phyloP scores from a whole-genome alignment of 768 basidiomycete genomes.

The Suillus spraguei region DNA sequence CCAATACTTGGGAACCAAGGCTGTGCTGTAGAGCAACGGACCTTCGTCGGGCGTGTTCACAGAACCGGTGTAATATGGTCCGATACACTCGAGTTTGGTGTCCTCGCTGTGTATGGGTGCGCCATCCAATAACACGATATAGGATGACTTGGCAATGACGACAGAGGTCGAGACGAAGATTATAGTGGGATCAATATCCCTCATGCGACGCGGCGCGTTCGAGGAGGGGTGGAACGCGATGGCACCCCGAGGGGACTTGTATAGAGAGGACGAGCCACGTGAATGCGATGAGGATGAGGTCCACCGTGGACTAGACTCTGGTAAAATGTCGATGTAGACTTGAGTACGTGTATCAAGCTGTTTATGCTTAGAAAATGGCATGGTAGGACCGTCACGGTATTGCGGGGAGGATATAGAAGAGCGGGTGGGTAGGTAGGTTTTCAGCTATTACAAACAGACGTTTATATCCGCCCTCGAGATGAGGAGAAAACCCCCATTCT shows the following conservation, averaged over 20 bases:
- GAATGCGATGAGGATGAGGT: constrained; percentile 3
- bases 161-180: constrained; percentile 55
- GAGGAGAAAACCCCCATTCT: constrained; percentile 15
- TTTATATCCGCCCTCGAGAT: constrained; percentile 17
- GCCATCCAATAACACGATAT: constrained; percentile 54
- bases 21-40: constrained; percentile 59
- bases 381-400: constrained; percentile 15
- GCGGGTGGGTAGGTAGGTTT: constrained; percentile 18
- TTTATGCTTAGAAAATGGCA: constrained; percentile 25
- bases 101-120: constrained; percentile 54
- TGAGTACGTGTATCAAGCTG: constrained; percentile 30
- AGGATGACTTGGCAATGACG: constrained; percentile 55
- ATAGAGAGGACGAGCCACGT: not conserved
- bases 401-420: constrained; percentile 12
- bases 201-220: constrained; percentile 51
- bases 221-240: constrained; percentile 5
- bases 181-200: constrained; percentile 64
- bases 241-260: not conserved
- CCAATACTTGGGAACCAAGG: constrained; percentile 70
- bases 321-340: constrained; percentile 37
- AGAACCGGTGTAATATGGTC: constrained; percentile 32
- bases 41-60: constrained; percentile 23
- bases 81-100: constrained; percentile 38
- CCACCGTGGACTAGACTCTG: constrained; percentile 18
- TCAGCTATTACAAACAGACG: constrained; percentile 15